Conservation (phyloP, 345 rosid genomes). For the Arabis alpina region DNA sequence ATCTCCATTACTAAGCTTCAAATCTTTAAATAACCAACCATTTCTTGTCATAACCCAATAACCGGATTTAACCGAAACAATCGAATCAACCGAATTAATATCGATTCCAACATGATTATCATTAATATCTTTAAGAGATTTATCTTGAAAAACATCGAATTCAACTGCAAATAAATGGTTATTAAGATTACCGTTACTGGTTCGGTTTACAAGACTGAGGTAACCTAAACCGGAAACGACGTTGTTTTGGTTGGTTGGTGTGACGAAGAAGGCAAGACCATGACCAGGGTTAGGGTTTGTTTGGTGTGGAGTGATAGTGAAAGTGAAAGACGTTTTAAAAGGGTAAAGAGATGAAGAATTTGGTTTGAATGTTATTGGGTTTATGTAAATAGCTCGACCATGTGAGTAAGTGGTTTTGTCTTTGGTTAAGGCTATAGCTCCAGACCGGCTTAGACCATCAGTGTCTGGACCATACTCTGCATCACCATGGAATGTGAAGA, state of each 20-base stretch:
- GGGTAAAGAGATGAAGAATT: conserved; percentile 30
- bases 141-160: conserved; percentile 42
- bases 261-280: conserved; percentile 40
- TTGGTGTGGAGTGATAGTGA: conserved; percentile 42
- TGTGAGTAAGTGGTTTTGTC: conserved; percentile 33
- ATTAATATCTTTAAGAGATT: conserved; percentile 36
- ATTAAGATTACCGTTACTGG: conserved; percentile 36
- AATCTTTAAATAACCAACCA: conserved; percentile 39
- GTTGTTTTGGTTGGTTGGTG: conserved; percentile 28
- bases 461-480: conserved; percentile 24
- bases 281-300: conserved; percentile 35
- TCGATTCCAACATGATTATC: conserved; percentile 54
- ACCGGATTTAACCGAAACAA: conserved; percentile 43
- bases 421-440: conserved; percentile 23
- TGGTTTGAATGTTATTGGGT: conserved; percentile 31
- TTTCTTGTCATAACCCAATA: conserved; percentile 39
- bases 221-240: conserved; percentile 40
- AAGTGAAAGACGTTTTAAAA: conserved; percentile 46
- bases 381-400: conserved; percentile 36
- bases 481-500: conserved; percentile 30
- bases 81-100: conserved; percentile 42
- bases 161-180: conserved; percentile 45
- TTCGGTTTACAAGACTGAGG: conserved; percentile 44
- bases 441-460: conserved; percentile 21
- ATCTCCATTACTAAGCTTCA: conserved; percentile 45